Base-by-base conservation (phyloP, 257 asterid species). In the Coffea canephora region DNA sequence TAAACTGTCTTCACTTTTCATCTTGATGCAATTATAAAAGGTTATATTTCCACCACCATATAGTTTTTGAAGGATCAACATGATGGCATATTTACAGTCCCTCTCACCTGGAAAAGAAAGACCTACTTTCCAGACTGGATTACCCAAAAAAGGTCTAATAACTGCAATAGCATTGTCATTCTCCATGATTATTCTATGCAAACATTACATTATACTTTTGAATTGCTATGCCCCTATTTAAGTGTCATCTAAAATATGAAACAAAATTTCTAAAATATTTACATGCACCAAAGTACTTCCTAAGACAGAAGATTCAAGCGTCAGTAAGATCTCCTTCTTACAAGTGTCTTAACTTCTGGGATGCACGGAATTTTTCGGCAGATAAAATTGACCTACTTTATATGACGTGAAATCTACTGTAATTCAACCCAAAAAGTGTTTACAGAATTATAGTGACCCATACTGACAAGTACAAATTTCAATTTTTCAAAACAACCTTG, bases 1-100 rank as follows among this genome's bases (percentile, higher is more conserved):
- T 14, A 27, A 73, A 73, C n/a, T 13, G 52, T 50, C n/a, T 73
- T 73, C 66, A 27, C n/a, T 25, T 72, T 52, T 52, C n/a, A 71
- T 49, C 77, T n/a, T 49, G 19, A 27, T 27, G 48, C 25, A 46
- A 50, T 25, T 11, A 19, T 25, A n/a, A 72, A 49, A 49, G 3
- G 18, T 71, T 10, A n/a, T 71, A 36, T 61, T 71, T 71, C 8
- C 3, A n/a, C 59, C 48, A 71, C 18, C 16, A 25, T 6, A 43
- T 46, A 46, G 59, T 71, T 4, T 3, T 21, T 27, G 49, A 34
- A 27, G 19, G 23, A 48, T 36, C 61, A 48, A 71, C 75, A 46
- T 72, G 76, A 72, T n/a, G 15, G 15, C 41, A 72, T 72, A n/a
- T 6, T 25, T n/a, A 5, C 2, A 23, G 36, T n/a, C 68, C 15